Evolutionary conservation across 495 filamentous ascomycete species (phyloP).

Genomic region (Podospora pseudocomata): DNA sequence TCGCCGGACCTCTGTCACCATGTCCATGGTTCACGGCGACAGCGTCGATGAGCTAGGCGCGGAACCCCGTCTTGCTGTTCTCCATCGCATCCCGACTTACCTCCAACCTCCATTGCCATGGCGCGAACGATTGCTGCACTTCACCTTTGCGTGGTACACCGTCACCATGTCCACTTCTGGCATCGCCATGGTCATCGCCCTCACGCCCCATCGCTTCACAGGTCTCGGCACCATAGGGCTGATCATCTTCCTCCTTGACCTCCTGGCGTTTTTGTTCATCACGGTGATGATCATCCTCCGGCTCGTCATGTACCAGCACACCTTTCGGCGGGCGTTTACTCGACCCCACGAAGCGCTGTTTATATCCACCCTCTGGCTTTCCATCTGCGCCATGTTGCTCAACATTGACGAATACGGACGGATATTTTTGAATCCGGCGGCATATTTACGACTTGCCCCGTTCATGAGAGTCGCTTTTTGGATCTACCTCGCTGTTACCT

Average conservation of each 20-base stretch:
- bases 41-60: not conserved
- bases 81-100: constrained; percentile 29
- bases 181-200: constrained; percentile 57
- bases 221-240: constrained; percentile 59
- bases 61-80: constrained; percentile 8
- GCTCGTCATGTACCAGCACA: constrained; percentile 52
- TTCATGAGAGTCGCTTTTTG: constrained; percentile 49
- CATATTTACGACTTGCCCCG: constrained; percentile 36
- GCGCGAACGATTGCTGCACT: constrained; percentile 54
- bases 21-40: not conserved
- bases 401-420: constrained; percentile 56
- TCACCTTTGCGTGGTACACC: constrained; percentile 73
- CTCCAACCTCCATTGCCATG: constrained; percentile 31
- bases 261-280: constrained; percentile 55
- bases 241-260: constrained; percentile 59
- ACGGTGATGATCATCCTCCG: constrained; percentile 51
- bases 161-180: constrained; percentile 66
- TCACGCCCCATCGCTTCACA: constrained; percentile 55
- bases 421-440: constrained; percentile 38
- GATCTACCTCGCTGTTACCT: constrained; percentile 46
- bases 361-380: constrained; percentile 64
- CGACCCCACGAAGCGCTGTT: constrained; percentile 65
- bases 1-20: not conserved
- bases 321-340: constrained; percentile 52
- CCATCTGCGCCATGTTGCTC: constrained; percentile 58